phyloP scores from a whole-genome alignment of 2,329 filamentous ascomycete species.

The Raffaelea ambrosiae region DNA sequence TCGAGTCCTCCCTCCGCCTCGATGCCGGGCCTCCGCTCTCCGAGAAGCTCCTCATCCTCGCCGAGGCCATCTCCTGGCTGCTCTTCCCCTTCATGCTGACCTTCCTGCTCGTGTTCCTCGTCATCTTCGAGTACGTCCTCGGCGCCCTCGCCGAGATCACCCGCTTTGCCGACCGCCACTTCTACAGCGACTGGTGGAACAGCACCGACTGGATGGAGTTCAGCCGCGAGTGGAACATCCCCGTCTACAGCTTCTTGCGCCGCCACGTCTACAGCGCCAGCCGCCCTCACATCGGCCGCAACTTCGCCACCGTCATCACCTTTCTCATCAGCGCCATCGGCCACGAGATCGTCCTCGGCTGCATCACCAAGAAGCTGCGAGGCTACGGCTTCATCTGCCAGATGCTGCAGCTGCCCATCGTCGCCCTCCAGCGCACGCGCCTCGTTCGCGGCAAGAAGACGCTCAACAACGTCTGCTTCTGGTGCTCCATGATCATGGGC shows the following conservation, averaged over 20 bases:
- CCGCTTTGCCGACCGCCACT: constrained; percentile 84
- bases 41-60: constrained; percentile 71
- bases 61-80: constrained; percentile 83
- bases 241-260: constrained; percentile 90
- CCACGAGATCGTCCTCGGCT: constrained; percentile 94
- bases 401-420: constrained; percentile 94
- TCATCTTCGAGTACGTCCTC: constrained; percentile 95
- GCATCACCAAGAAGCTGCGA: constrained; percentile 92
- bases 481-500: constrained; percentile 85
- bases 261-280: constrained; percentile 88
- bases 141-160: constrained; percentile 94
- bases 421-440: constrained; percentile 76
- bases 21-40: constrained; percentile 33
- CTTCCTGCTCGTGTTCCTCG: constrained; percentile 89
- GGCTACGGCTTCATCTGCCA: constrained; percentile 91
- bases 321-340: constrained; percentile 84
- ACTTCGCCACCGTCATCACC: constrained; percentile 76
- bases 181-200: constrained; percentile 76
- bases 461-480: constrained; percentile 84
- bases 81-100: constrained; percentile 97
- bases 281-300: constrained; percentile 64
- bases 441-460: constrained; percentile 68
- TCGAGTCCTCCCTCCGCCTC: constrained; percentile 54
- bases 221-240: constrained; percentile 94
- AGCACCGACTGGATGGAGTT: constrained; percentile 91